Evolutionary conservation across 345 rosid species (phyloP), one percentile per base, ranked within the genome.

Genomic region (Litchi chinensis): DNA sequence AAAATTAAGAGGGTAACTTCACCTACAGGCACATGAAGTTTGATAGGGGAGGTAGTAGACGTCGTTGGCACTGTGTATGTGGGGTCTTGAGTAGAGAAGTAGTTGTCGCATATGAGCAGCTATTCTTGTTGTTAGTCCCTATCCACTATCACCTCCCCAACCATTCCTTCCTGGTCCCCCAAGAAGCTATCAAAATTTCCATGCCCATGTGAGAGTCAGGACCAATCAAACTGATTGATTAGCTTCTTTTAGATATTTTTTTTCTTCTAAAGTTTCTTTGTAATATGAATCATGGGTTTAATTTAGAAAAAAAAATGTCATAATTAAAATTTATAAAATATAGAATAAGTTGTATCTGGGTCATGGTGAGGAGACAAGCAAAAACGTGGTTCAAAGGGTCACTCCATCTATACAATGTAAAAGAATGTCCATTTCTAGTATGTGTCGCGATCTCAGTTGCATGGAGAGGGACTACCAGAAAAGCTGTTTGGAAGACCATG

Each of bases 171-270:
- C 18, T 8, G 56, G 18, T 5, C 79, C 50, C 71, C 65, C 10
- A 54, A 22, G 72, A 76, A 65, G 70, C 54, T 76, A 21, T 69
- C 50, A 32, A 32, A 2, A 8, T 2, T 48, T 32, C 50, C 46
- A 44, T 16, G 48, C n/a, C 78, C 78, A 64, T 24, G 6, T 62
- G 68, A 62, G 77, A 43, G 68, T 40, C 65, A 21, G 65, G 65
- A 18, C 63, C 63, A 6, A 18, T 18, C 65, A 60, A 60, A 18
- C 28, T 60, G 26, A n/a, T 9, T 22, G 24, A 5, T 13, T 50
- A 50, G 56, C 18, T 54, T 15, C 59, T 54, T 60, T 60, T 15
- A 52, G 57, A 52, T 52, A 15, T 52, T 8, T 21, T 54, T n/a
- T 9, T 60, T 60, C 28, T 60, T 60, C 12, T 11, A 22, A 60